These are phyloP conservation scores for Cyclostephanos invisitatus DNA, from an alignment of 108 stramenopile genomes.

Conservation along the genomic window DNA sequence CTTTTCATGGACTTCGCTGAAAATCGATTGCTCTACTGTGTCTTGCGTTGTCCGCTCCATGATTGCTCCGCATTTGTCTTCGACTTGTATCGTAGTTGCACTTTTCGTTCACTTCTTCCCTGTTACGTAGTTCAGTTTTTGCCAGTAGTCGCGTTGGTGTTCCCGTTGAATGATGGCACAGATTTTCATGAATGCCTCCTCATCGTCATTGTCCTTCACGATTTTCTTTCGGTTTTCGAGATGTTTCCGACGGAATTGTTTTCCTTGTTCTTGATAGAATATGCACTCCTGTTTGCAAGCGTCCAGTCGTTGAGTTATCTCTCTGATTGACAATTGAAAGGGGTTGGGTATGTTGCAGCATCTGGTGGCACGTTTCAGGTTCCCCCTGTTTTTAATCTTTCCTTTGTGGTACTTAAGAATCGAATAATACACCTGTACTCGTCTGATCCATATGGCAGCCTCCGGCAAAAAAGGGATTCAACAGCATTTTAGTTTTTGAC, in stretches of 20 bases:
- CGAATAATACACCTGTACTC: neutral
- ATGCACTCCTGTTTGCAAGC: conserved; percentile 1
- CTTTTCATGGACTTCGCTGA: neutral
- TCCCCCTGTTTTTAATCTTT: neutral
- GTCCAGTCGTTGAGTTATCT: neutral
- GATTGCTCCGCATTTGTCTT: neutral
- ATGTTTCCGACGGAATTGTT: neutral
- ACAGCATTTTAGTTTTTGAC: neutral
- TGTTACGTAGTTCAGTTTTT: conserved; percentile 4
- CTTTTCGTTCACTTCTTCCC: conserved; percentile 2
- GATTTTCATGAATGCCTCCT: conserved; percentile 11
- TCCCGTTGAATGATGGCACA: conserved; percentile 5
- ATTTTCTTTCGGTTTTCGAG: neutral
- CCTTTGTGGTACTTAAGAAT: neutral
- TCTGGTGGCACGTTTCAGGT: neutral
- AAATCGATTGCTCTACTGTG: conserved; percentile 7
- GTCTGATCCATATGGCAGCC: neutral
- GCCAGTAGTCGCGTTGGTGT: conserved; percentile 9
- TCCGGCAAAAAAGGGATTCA: neutral
- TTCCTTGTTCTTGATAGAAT: neutral
- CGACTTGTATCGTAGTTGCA: conserved; percentile 4
- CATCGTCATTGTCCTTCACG: neutral
- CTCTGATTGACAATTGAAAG: neutral
- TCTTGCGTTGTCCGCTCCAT: neutral
- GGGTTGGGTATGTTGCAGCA: neutral